Conservation (phyloP, 2,329 filamentous ascomycete species). For the Periconia digitata region DNA sequence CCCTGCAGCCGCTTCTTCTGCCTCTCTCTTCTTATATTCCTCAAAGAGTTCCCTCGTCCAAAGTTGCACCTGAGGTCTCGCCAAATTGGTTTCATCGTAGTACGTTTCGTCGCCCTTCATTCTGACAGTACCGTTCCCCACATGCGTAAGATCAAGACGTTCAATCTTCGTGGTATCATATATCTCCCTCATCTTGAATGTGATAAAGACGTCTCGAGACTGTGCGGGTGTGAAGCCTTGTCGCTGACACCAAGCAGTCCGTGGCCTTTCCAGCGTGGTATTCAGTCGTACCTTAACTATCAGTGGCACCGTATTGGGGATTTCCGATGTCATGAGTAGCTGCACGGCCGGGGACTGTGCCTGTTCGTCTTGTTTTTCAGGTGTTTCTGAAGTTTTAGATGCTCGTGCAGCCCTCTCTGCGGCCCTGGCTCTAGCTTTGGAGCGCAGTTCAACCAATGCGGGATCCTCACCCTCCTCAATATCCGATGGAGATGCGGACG, state of each 20-base stretch:
- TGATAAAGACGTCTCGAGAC: constrained; percentile 67
- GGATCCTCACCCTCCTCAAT: constrained; percentile 36
- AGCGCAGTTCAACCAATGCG: constrained; percentile 28
- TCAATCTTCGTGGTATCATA: constrained; percentile 69
- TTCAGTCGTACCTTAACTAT: constrained; percentile 68
- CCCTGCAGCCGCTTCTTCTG: constrained; percentile 27
- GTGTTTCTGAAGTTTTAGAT: constrained; percentile 1
- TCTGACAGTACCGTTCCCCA: constrained; percentile 42
- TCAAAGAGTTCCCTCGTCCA: constrained; percentile 68
- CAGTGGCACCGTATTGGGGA: constrained; percentile 62
- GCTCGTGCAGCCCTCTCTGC: constrained; percentile 17
- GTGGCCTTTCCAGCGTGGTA: constrained; percentile 67
- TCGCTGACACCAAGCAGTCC: constrained; percentile 67
- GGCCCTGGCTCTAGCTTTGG: constrained; percentile 26
- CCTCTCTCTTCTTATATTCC: constrained; percentile 49
- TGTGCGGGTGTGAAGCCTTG: constrained; percentile 58
- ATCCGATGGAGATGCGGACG: constrained; percentile 18
- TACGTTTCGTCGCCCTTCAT: constrained; percentile 49
- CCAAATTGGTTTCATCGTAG: constrained; percentile 52
- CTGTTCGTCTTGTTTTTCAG: constrained; percentile 5
- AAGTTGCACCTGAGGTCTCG: constrained; percentile 72
- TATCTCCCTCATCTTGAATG: constrained; percentile 72
- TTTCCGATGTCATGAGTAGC: constrained; percentile 68
- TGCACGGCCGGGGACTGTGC: constrained; percentile 49
- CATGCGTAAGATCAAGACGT: constrained; percentile 52